phyloP scores from a whole-genome alignment of 257 asterid genomes.

The Fraxinus excelsior region DNA sequence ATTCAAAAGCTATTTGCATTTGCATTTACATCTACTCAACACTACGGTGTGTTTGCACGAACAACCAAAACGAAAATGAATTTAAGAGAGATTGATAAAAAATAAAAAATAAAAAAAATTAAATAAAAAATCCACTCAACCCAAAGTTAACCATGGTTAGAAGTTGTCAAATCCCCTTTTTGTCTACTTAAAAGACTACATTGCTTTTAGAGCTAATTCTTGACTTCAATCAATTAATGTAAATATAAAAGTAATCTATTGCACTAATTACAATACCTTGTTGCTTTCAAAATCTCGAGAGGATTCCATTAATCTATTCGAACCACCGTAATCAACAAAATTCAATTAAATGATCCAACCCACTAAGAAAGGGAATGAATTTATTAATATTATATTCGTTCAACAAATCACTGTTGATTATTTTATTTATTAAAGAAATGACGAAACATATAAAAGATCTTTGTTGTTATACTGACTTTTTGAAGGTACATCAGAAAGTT shows the following conservation, averaged over 20 bases:
- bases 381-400: conserved; percentile 43
- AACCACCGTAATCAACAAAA: conserved; percentile 40
- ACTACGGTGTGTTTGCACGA: neutral
- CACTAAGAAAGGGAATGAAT: conserved; percentile 60
- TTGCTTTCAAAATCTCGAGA: conserved; percentile 39
- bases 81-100: neutral
- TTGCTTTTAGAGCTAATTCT: conserved; percentile 56
- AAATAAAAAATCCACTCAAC: neutral
- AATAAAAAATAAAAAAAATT: too few species aligned
- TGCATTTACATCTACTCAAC: neutral
- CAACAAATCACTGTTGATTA: conserved; percentile 11
- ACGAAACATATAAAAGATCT: conserved; percentile 24
- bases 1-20: too few species aligned
- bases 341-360: conserved; percentile 40
- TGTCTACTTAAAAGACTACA: conserved; percentile 27
- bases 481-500: conserved; percentile 55
- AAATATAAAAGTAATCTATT: conserved; percentile 25
- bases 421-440: conserved; percentile 12
- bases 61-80: neutral
- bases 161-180: neutral
- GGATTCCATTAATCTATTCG: conserved; percentile 30
- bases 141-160: neutral
- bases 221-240: conserved; percentile 51
- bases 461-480: conserved; percentile 66
- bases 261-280: conserved; percentile 49